phyloP scores from a whole-genome alignment of 768 basidiomycete species.

The Russula lepida region DNA sequence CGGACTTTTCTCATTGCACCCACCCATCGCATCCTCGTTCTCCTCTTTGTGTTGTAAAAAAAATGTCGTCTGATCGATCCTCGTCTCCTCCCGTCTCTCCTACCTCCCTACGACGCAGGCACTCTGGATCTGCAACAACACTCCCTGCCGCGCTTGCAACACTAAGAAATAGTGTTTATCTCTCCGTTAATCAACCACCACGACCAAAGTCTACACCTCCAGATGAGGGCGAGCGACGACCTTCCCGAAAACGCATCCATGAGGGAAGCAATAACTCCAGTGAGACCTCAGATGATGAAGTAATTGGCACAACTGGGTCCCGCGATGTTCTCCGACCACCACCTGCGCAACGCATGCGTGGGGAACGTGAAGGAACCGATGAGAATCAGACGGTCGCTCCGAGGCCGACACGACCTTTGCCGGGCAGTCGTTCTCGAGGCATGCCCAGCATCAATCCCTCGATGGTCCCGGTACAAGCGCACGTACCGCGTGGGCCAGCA shows the following conservation, averaged over 20 bases:
- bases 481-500: conserved; percentile 53
- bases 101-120: conserved; percentile 42
- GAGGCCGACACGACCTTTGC: conserved; percentile 27
- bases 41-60: neutral
- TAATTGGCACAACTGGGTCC: conserved; percentile 33
- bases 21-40: neutral
- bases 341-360: neutral
- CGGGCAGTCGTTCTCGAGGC: conserved; percentile 34
- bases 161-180: conserved; percentile 22
- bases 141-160: conserved; percentile 24
- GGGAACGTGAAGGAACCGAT: conserved; percentile 28
- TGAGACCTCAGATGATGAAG: conserved; percentile 33
- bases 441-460: conserved; percentile 49
- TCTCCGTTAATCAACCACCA: conserved; percentile 42
- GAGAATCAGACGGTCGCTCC: conserved; percentile 44
- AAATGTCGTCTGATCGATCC: conserved; percentile 11
- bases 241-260: conserved; percentile 33
- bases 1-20: no score
- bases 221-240: conserved; percentile 45
- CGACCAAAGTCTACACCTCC: conserved; percentile 68
- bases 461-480: conserved; percentile 78
- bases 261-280: conserved; percentile 16
- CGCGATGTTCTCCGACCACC: neutral
- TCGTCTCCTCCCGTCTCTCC: neutral
- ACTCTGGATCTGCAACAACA: conserved; percentile 47